phyloP scores from a whole-genome alignment of 257 asterid genomes.

The Solanum chaucha region DNA sequence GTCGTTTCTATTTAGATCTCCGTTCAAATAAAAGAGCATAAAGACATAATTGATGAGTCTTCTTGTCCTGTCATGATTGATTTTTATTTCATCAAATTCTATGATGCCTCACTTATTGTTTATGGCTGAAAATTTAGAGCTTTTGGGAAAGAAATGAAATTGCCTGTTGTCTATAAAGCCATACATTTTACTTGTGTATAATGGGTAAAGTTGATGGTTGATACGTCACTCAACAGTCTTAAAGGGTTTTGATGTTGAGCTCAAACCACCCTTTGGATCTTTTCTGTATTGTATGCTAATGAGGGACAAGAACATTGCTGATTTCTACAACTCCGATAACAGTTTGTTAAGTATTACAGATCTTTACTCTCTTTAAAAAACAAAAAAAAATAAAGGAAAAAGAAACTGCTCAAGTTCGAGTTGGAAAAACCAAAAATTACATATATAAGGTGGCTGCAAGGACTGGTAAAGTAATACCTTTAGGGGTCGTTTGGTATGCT shows the following conservation, averaged over 20 bases:
- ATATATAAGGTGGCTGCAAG: not conserved
- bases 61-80: not conserved
- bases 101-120: not conserved
- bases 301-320: not conserved
- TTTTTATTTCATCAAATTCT: not conserved
- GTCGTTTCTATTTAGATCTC: not conserved
- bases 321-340: not conserved
- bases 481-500: not conserved
- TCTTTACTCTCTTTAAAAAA: not conserved
- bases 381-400: not conserved
- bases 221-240: not conserved
- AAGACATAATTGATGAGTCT: not conserved
- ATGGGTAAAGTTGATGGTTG: not conserved
- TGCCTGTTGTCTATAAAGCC: not conserved
- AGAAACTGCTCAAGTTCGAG: not conserved
- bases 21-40: not conserved
- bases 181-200: not conserved
- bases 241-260: not conserved
- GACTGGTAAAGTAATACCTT: not conserved
- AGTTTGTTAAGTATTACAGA: not conserved
- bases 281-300: not conserved
- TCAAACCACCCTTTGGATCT: not conserved
- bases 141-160: not conserved
- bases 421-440: not conserved
- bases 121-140: not conserved